These are phyloP conservation scores for Euphorbia pulcherrima DNA, from an alignment of 345 rosid genomes.

Conservation along the genomic window DNA sequence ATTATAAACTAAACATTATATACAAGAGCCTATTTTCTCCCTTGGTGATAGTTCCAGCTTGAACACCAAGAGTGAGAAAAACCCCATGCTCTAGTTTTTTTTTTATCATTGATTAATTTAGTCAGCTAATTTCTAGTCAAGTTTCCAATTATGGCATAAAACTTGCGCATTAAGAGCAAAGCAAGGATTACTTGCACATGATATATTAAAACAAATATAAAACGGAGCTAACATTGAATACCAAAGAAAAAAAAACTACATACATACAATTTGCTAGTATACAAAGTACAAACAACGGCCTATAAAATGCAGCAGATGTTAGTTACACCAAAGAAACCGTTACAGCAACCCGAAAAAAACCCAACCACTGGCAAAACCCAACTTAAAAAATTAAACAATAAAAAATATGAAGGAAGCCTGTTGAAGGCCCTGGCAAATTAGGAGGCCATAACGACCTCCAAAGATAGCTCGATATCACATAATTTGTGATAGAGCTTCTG, in stretches of 20 bases:
- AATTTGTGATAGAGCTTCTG: conserved; percentile 31
- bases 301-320: conserved; percentile 30
- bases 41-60: not conserved
- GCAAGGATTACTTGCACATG: not conserved
- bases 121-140: too few species aligned
- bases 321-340: conserved; percentile 13
- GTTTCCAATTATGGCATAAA: too few species aligned
- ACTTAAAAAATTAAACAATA: conserved; percentile 15
- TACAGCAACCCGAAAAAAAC: conserved; percentile 17
- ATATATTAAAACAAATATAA: not conserved
- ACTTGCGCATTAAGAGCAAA: too few species aligned
- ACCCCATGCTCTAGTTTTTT: not conserved
- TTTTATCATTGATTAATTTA: not conserved
- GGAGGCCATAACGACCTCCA: conserved; percentile 23
- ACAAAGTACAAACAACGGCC: conserved; percentile 31
- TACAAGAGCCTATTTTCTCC: not conserved
- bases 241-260: not conserved
- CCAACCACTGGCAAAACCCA: conserved; percentile 14
- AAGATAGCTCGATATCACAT: conserved; percentile 34
- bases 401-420: conserved; percentile 15
- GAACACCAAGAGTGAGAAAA: not conserved
- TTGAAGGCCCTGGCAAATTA: conserved; percentile 23
- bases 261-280: conserved; percentile 19
- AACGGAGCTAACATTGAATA: not conserved
- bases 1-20: not conserved